These are phyloP conservation scores for Thuja plicata DNA, from an alignment of 83 land plant genomes.

Conservation along the genomic window DNA sequence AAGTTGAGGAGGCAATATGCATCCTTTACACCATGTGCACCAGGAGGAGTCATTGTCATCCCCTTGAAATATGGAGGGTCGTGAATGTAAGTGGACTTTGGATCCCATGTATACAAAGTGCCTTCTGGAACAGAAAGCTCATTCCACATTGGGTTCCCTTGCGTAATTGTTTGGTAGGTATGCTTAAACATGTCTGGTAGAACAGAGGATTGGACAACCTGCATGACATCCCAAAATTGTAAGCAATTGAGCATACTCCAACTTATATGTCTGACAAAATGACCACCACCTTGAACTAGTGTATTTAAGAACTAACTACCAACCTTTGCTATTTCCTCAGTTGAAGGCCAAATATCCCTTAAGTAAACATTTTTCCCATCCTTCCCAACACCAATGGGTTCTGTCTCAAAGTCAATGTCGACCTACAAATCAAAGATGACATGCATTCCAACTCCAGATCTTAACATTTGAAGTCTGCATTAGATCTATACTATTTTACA, in stretches of 20 bases:
- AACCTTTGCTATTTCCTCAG: conserved; percentile 89
- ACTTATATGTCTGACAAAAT: background rate
- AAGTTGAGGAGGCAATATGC: conserved; percentile 90
- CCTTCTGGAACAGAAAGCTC: conserved; percentile 53
- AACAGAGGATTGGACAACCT: conserved; percentile 87
- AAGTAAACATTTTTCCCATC: conserved; percentile 83
- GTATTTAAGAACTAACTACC: background rate
- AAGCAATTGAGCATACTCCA: background rate
- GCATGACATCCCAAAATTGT: conserved; percentile 4
- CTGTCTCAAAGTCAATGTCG: conserved; percentile 92
- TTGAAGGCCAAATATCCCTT: conserved; percentile 95
- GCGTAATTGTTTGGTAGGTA: conserved; percentile 85
- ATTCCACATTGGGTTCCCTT: conserved; percentile 96
- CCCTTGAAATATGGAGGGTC: conserved; percentile 93
- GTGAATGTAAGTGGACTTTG: conserved; percentile 88
- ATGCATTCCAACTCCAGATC: background rate
- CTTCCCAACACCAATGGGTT: conserved; percentile 88
- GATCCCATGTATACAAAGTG: conserved; percentile 83
- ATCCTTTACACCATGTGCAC: conserved; percentile 82
- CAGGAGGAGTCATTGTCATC: conserved; percentile 89
- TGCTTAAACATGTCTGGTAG: conserved; percentile 91
- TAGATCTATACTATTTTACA: background rate
- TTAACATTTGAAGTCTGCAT: background rate
- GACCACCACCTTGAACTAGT: background rate
- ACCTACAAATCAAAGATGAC: conserved; percentile 48